Evolutionary conservation across 106 monocot species (phyloP).

Genomic region (Cymbidium sinense): DNA sequence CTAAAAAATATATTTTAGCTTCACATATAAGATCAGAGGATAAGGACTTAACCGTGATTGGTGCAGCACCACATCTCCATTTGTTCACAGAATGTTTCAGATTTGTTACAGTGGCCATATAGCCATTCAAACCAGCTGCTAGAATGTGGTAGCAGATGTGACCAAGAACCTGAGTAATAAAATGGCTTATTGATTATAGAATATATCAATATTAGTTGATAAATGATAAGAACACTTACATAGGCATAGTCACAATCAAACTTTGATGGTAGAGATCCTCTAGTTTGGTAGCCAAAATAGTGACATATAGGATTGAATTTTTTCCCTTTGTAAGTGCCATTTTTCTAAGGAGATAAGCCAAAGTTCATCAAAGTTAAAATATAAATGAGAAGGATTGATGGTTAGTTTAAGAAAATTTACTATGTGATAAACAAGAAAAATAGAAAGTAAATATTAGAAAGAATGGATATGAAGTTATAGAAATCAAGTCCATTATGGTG

Average conservation of each 20-base stretch:
- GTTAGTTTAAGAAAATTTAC: too few species aligned
- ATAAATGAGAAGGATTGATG: too few species aligned
- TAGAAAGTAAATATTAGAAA: too few species aligned
- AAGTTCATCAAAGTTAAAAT: too few species aligned
- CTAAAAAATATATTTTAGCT: too few species aligned
- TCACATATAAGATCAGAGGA: neutral
- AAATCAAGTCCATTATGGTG: too few species aligned
- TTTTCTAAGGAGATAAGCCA: slow-evolving; percentile 36
- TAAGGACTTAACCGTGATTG: slow-evolving; percentile 26
- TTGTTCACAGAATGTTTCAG: slow-evolving; percentile 35
- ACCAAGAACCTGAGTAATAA: slow-evolving; percentile 39
- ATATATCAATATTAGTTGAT: too few species aligned
- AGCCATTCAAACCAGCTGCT: slow-evolving; percentile 52
- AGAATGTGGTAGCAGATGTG: slow-evolving; percentile 42
- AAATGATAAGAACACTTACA: slow-evolving; percentile 29
- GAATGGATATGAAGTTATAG: too few species aligned
- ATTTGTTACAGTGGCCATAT: slow-evolving; percentile 51
- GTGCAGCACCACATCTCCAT: slow-evolving; percentile 57
- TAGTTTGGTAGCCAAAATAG: slow-evolving; percentile 93
- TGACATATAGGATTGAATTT: slow-evolving; percentile 88
- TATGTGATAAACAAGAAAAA: too few species aligned
- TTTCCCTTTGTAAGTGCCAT: slow-evolving; percentile 79
- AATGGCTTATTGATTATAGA: too few species aligned
- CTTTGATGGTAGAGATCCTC: slow-evolving; percentile 85
- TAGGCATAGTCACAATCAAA: slow-evolving; percentile 92